phyloP scores from a whole-genome alignment of 345 rosid species.

The Mercurialis annua region DNA sequence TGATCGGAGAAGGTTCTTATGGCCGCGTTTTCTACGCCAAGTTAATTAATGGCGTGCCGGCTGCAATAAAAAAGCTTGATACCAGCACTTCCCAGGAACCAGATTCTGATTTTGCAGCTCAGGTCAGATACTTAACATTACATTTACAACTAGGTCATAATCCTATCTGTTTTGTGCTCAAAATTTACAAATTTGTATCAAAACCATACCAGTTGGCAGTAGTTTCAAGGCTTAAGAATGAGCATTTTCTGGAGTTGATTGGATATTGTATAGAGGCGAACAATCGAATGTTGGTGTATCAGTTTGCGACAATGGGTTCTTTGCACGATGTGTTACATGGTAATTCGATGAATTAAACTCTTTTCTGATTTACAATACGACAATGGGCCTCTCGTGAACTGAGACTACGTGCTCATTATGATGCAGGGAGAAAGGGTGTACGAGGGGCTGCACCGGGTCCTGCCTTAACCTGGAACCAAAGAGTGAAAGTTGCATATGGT shows the following conservation, averaged over 20 bases:
- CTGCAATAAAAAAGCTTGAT: constrained; percentile 89
- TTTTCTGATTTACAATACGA: neutral
- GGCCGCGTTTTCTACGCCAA: constrained; percentile 84
- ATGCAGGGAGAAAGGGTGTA: constrained; percentile 85
- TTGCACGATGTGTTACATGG: constrained; percentile 94
- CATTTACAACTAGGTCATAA: too few relatives aligned
- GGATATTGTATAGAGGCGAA: constrained; percentile 83
- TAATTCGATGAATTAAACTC: neutral
- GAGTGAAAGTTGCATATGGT: too few relatives aligned
- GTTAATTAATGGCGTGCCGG: constrained; percentile 43
- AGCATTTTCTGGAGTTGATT: constrained; percentile 73
- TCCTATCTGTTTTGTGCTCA: neutral
- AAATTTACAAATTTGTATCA: neutral
- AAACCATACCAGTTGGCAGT: constrained; percentile 58
- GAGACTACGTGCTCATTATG: neutral
- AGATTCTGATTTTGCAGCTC: constrained; percentile 77
- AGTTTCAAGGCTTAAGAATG: constrained; percentile 85
- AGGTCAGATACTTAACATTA: constrained; percentile 45
- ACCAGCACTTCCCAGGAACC: constrained; percentile 71
- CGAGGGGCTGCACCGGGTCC: constrained; percentile 98
- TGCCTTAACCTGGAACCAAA: constrained; percentile 76
- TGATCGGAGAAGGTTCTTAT: constrained; percentile 97
- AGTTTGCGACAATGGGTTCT: constrained; percentile 80
- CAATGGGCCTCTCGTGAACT: too few relatives aligned
- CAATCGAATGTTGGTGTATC: constrained; percentile 67